phyloP scores from a whole-genome alignment of 306 rosid genomes.

The Mucuna pruriens region DNA sequence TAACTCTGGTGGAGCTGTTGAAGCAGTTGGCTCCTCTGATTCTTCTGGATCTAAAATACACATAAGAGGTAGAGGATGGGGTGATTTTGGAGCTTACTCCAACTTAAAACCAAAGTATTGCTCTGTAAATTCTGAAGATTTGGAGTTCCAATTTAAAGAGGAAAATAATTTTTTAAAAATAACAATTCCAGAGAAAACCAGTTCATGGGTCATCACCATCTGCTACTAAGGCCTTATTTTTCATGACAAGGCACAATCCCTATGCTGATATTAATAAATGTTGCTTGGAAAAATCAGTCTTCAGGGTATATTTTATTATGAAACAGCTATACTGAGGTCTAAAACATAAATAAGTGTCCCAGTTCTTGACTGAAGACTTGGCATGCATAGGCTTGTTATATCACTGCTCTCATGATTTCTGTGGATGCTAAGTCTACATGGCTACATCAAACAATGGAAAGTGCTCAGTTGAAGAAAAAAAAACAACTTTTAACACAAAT shows the following conservation, averaged over 20 bases:
- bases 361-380: background rate
- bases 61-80: conserved; percentile 22
- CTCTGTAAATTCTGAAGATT: conserved; percentile 5
- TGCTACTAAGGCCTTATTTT: conserved; percentile 12
- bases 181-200: conserved; percentile 6
- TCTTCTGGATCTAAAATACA: conserved; percentile 21
- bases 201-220: conserved; percentile 11
- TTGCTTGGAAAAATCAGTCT: background rate
- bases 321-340: too few species aligned
- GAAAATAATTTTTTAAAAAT: conserved; percentile 10
- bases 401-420: background rate
- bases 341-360: background rate
- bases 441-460: background rate
- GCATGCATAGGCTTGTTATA: background rate
- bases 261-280: background rate
- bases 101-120: conserved; percentile 31
- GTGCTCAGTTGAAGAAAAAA: background rate
- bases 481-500: background rate
- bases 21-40: conserved; percentile 13
- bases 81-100: conserved; percentile 32
- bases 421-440: background rate
- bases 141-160: conserved; percentile 28
- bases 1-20: conserved; percentile 35
- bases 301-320: background rate
- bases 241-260: background rate